phyloP scores from a whole-genome alignment of 805 yeast genomes.

The Saturnispora galanensis region DNA sequence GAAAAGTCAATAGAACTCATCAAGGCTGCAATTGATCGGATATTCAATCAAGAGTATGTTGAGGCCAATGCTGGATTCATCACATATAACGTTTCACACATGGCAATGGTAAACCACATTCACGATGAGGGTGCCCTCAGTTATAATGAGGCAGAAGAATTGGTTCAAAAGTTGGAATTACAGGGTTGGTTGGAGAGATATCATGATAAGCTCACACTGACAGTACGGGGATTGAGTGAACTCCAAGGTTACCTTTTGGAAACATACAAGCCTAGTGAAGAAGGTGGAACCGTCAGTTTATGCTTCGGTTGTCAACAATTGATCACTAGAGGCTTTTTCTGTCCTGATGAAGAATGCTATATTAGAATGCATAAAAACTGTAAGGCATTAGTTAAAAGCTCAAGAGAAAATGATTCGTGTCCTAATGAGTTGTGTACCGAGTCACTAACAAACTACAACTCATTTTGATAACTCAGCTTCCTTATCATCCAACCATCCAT shows the following conservation, averaged over 20 bases:
- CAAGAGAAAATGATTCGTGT: slow-evolving; percentile 24
- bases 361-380: slow-evolving; percentile 42
- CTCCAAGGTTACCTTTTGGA: slow-evolving; percentile 35
- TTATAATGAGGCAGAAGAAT: slow-evolving; percentile 27
- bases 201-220: slow-evolving; percentile 28
- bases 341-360: slow-evolving; percentile 27
- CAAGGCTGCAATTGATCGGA: slow-evolving; percentile 34
- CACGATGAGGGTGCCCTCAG: slow-evolving; percentile 5
- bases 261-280: slow-evolving; percentile 30
- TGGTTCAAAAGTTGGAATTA: slow-evolving; percentile 32
- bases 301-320: slow-evolving; percentile 46
- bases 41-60: slow-evolving; percentile 21
- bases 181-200: slow-evolving; percentile 44
- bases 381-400: slow-evolving; percentile 29
- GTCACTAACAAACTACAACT: background rate
- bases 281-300: slow-evolving; percentile 29
- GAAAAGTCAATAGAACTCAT: slow-evolving; percentile 36
- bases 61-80: background rate
- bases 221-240: slow-evolving; percentile 38
- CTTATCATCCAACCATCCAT: slow-evolving; percentile 37
- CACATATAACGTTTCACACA: slow-evolving; percentile 9
- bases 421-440: slow-evolving; percentile 16
- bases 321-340: slow-evolving; percentile 42
- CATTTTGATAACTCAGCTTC: slow-evolving; percentile 9
- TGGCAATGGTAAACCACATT: slow-evolving; percentile 8